Conservation (phyloP, 768 basidiomycete species). For the Tylopilus sp. region DNA sequence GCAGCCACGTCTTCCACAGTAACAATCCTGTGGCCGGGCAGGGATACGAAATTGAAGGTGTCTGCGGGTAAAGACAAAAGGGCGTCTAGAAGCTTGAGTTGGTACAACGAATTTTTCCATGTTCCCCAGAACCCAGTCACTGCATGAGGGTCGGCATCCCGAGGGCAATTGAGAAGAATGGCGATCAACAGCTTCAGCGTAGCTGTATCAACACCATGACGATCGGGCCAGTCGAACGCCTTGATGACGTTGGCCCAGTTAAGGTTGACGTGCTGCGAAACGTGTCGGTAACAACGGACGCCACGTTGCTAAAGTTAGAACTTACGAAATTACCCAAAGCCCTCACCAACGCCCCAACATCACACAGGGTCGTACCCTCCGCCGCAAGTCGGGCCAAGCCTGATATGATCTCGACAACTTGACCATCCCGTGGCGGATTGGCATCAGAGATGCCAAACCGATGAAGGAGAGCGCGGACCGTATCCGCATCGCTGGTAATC, state of each 20-base stretch:
- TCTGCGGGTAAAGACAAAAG: slow-evolving; percentile 86
- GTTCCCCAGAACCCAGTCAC: slow-evolving; percentile 81
- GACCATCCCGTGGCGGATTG: slow-evolving; percentile 66
- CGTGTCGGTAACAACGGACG: slow-evolving; percentile 9
- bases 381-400: slow-evolving; percentile 64
- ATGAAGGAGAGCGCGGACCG: slow-evolving; percentile 62
- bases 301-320: slow-evolving; percentile 14
- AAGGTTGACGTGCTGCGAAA: slow-evolving; percentile 54
- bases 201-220: slow-evolving; percentile 83
- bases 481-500: slow-evolving; percentile 70
- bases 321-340: slow-evolving; percentile 73
- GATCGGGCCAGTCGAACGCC: slow-evolving; percentile 81
- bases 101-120: slow-evolving; percentile 85
- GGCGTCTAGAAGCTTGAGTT: slow-evolving; percentile 83
- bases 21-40: slow-evolving; percentile 81
- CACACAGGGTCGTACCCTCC: slow-evolving; percentile 71
- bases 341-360: slow-evolving; percentile 70
- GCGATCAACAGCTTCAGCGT: slow-evolving; percentile 87
- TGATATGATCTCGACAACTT: slow-evolving; percentile 69
- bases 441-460: slow-evolving; percentile 74
- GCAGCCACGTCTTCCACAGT: slow-evolving; percentile 84
- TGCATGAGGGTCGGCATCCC: slow-evolving; percentile 72
- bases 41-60: slow-evolving; percentile 87
- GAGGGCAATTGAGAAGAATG: slow-evolving; percentile 78
- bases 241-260: slow-evolving; percentile 83